A percentile compares a stretch with the other conserved stretches of the same genome.
Conservation (phyloP, 2,329 filamentous ascomycete genomes). For the Nemania sp. region DNA sequence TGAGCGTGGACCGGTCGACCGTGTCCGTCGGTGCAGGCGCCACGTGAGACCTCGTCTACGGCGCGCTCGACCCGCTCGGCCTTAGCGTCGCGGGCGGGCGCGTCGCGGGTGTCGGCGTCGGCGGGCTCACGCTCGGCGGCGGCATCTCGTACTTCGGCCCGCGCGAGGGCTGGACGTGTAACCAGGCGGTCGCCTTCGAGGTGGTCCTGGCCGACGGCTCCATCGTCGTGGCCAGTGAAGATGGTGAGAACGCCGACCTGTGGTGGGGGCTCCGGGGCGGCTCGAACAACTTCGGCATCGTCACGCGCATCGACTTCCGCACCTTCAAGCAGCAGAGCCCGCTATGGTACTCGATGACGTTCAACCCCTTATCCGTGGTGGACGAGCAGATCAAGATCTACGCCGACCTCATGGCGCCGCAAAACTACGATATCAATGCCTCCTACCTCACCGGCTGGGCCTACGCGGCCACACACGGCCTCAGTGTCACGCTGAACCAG, state of each 20-base stretch:
- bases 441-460: conserved; percentile 32
- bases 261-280: conserved; percentile 39
- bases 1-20: conserved; percentile 48
- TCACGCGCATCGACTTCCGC: conserved; percentile 36
- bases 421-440: conserved; percentile 36
- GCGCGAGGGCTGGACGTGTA: conserved; percentile 59
- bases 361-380: conserved; percentile 20
- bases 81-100: conserved; percentile 58
- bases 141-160: conserved; percentile 63
- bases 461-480: conserved; percentile 13
- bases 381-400: conserved; percentile 31
- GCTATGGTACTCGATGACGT: conserved; percentile 29
- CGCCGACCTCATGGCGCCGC: conserved; percentile 27
- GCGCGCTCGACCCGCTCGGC: conserved; percentile 53
- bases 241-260: conserved; percentile 34
- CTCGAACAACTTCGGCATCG: conserved; percentile 43
- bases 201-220: conserved; percentile 61
- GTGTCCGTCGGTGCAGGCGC: conserved; percentile 57
- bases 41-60: conserved; percentile 59
- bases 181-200: conserved; percentile 59
- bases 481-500: conserved; percentile 31
- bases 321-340: conserved; percentile 37
- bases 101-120: conserved; percentile 57
- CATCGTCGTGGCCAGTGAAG: conserved; percentile 51
- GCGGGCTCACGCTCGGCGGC: conserved; percentile 60